Evolutionary conservation across 2,329 filamentous ascomycete species (phyloP).

Genomic region (Tolypocladium inflatum): DNA sequence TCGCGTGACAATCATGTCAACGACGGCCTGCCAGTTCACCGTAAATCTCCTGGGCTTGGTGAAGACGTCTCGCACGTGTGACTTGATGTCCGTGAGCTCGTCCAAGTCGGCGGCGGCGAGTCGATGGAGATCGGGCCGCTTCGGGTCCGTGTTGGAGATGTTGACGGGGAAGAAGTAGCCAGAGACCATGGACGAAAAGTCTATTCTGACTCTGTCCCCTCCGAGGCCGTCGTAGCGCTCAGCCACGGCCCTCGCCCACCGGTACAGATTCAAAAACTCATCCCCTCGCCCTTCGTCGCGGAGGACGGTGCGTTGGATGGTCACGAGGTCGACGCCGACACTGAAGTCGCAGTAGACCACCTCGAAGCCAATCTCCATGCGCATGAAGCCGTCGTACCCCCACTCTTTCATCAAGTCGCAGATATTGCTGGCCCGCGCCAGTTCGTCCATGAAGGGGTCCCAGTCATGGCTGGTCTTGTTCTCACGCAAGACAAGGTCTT

Average conservation of each 20-base stretch:
- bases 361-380: slow-evolving; percentile 64
- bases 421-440: slow-evolving; percentile 39
- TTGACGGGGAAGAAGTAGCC: slow-evolving; percentile 42
- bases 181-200: slow-evolving; percentile 42
- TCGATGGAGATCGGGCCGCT: slow-evolving; percentile 22
- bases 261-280: slow-evolving; percentile 20
- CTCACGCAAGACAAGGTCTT: slow-evolving; percentile 51
- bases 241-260: slow-evolving; percentile 30
- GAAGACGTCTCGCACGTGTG: slow-evolving; percentile 35
- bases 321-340: slow-evolving; percentile 27
- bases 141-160: slow-evolving; percentile 30
- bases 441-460: slow-evolving; percentile 27
- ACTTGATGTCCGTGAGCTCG: slow-evolving; percentile 25
- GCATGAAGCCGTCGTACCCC: slow-evolving; percentile 57
- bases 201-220: slow-evolving; percentile 26
- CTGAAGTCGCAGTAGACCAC: slow-evolving; percentile 58
- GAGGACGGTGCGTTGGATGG: slow-evolving; percentile 5
- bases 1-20: slow-evolving; percentile 55
- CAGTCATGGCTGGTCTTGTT: slow-evolving; percentile 14
- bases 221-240: slow-evolving; percentile 38
- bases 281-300: not conserved
- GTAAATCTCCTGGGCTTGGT: slow-evolving; percentile 15
- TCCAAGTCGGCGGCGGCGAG: slow-evolving; percentile 15
- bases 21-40: slow-evolving; percentile 56
- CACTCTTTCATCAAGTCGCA: slow-evolving; percentile 42